Base-by-base conservation (phyloP, 768 basidiomycete species). In the Gelatoporia subvermispora region DNA sequence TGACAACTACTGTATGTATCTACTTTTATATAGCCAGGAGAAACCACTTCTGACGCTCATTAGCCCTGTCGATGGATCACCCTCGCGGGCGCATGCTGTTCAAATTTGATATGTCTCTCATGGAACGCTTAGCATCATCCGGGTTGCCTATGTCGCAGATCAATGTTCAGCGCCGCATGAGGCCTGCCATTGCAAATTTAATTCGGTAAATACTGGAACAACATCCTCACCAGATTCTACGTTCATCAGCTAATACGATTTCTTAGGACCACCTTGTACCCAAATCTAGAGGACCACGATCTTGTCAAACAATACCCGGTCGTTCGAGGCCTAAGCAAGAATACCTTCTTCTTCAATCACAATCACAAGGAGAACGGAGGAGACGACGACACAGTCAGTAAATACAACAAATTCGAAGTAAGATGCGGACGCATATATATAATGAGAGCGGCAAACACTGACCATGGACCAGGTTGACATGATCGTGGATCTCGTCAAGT, bases 141-240 rank as follows among this genome's bases (percentile, higher is more conserved):
- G 79, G 81, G 8, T 60, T 86, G 24, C 64, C 72, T 0, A 88
- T 89, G 85, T 83, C 85, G 1, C 75, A 73, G 31, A 79, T 89
- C 11, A 72, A 84, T 55, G 77, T 85, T 0, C 88, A 90, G 60
- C 69, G 88, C 1, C 73, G 88, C 13, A 90, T 90, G 88, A 71
- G 84, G 4, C 87, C 87, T 0, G 56, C 63, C 3, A 88, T 90
- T 37, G 82, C 85, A 0, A 71, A 74, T 28, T 65, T 87, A 5
- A 76, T 84, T 49, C 63, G 82, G 82, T 78, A 49, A 16, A 64
- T 45, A 18, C 35, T 31, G 13, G 13, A 31, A 31, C 13, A 7
- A 31, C 13, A 31, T 13, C 5, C 13, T 31, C 5, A 31, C 13
- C 28, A n/a, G n/a, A n/a, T n/a, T n/a, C n/a, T n/a, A n/a, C n/a